Percentiles rank a stretch among this genome's conserved stretches.
Conservation (phyloP, 768 basidiomycete species). For the Boletus vermiculosoides region DNA sequence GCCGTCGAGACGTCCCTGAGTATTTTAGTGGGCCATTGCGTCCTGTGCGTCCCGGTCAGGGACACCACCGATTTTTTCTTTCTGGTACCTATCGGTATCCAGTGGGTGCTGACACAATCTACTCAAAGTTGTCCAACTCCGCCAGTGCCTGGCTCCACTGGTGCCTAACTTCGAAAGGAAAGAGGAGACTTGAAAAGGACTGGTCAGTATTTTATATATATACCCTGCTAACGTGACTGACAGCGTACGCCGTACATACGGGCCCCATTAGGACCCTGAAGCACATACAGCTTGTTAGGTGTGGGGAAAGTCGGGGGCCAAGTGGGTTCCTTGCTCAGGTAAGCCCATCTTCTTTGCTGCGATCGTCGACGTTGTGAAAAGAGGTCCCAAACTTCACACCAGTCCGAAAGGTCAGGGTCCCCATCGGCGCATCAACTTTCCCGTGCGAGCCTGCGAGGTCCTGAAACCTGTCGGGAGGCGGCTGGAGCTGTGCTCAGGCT, state of each 20-base stretch:
- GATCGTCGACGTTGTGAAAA: constrained; percentile 4
- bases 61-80: neutral
- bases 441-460: neutral
- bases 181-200: neutral
- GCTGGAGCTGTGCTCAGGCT: neutral
- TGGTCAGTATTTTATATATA: neutral
- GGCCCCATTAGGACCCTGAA: constrained; percentile 2
- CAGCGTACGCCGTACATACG: constrained; percentile 3
- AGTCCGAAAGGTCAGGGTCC: neutral
- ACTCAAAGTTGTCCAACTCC: neutral
- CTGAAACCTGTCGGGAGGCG: neutral
- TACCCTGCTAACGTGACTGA: constrained; percentile 18
- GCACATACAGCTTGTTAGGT: neutral
- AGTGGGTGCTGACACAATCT: constrained; percentile 1
- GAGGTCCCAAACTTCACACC: too few relatives aligned
- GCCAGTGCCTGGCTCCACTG: constrained; percentile 1
- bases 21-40: neutral
- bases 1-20: neutral
- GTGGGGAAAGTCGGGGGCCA: constrained; percentile 3
- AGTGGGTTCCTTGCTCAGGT: neutral
- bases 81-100: neutral
- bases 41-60: too few relatives aligned
- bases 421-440: neutral
- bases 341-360: neutral
- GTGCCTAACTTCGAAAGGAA: constrained; percentile 4